These are phyloP conservation scores for Wickerhamomyces rabaulensis DNA, from an alignment of 805 yeast genomes.

Conservation along the genomic window DNA sequence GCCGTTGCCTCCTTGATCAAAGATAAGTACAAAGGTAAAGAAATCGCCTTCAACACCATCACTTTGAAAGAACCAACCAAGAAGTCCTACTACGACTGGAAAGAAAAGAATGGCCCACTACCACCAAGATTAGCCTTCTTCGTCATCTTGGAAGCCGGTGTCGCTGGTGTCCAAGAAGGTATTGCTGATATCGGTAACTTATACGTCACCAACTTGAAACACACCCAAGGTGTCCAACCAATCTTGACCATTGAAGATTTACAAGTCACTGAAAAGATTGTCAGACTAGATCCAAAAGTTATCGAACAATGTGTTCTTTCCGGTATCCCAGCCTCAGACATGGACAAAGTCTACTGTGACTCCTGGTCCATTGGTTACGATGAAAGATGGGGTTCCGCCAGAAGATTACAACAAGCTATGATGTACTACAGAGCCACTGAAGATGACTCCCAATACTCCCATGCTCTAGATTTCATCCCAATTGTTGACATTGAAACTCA, in stretches of 20 bases:
- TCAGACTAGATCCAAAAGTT: slow-evolving; percentile 67
- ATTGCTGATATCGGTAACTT: slow-evolving; percentile 51
- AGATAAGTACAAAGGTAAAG: slow-evolving; percentile 38
- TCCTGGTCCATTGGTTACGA: slow-evolving; percentile 71
- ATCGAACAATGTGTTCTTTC: slow-evolving; percentile 67
- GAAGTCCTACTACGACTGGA: slow-evolving; percentile 58
- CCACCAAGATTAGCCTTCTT: slow-evolving; percentile 69
- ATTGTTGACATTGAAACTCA: slow-evolving; percentile 68
- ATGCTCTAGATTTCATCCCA: slow-evolving; percentile 78
- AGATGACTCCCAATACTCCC: slow-evolving; percentile 66
- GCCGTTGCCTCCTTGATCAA: slow-evolving; percentile 50
- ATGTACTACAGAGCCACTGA: slow-evolving; percentile 72
- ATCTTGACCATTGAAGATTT: slow-evolving; percentile 69
- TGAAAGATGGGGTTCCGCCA: slow-evolving; percentile 72
- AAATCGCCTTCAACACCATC: slow-evolving; percentile 58
- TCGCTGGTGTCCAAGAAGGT: slow-evolving; percentile 66
- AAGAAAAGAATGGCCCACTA: slow-evolving; percentile 49
- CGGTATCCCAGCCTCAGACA: slow-evolving; percentile 52
- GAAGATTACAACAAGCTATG: slow-evolving; percentile 75
- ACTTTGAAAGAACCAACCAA: slow-evolving; percentile 70
- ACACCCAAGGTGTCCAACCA: slow-evolving; percentile 63
- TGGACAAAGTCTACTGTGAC: slow-evolving; percentile 53
- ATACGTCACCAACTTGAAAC: slow-evolving; percentile 41
- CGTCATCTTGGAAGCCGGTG: slow-evolving; percentile 54
- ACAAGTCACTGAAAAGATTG: slow-evolving; percentile 53